A percentile compares a stretch with the other conserved stretches of the same genome.
phyloP scores from a whole-genome alignment of 1,139 yeast species.

The Candida dubliniensis region DNA sequence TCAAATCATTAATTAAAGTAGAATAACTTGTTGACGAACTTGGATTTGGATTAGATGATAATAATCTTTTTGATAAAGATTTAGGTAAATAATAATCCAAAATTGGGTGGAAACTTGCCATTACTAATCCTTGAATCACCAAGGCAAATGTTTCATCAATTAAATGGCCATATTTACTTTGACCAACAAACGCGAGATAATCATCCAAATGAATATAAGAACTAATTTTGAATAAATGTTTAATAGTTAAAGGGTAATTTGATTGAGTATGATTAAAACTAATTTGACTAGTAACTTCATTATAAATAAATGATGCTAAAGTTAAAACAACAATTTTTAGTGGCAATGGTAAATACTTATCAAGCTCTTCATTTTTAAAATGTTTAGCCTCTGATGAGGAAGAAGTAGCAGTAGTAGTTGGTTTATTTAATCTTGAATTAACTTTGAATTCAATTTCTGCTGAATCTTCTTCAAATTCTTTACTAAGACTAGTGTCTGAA shows the following conservation, averaged over 20 bases:
- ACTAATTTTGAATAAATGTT: constrained; percentile 35
- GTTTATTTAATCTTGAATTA: neutral
- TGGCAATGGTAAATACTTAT: constrained; percentile 15
- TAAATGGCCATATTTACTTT: constrained; percentile 8
- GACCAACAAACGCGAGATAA: constrained; percentile 7
- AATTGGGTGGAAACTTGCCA: constrained; percentile 65
- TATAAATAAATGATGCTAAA: constrained; percentile 48
- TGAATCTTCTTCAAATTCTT: constrained; percentile 20
- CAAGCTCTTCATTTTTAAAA: neutral
- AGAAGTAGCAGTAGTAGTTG: neutral
- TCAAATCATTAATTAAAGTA: constrained; percentile 36
- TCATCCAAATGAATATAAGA: constrained; percentile 24
- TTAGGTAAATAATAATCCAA: constrained; percentile 52
- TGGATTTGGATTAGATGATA: constrained; percentile 36
- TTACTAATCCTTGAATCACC: constrained; percentile 53
- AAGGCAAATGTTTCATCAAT: constrained; percentile 31
- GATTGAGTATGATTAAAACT: constrained; percentile 47
- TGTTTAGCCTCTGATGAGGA: constrained; percentile 1
- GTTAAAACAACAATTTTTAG: constrained; percentile 37
- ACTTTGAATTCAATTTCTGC: constrained; percentile 11
- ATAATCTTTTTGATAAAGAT: constrained; percentile 26
- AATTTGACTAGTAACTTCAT: constrained; percentile 50
- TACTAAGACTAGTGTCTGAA: constrained; percentile 34
- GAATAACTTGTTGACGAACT: constrained; percentile 23
- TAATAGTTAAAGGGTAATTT: constrained; percentile 35